A percentile compares a stretch with the other conserved stretches of the same genome.
These are phyloP conservation scores for Porogramme epimiltina DNA, from an alignment of 1,284 basidiomycete species.

Conservation along the genomic window DNA sequence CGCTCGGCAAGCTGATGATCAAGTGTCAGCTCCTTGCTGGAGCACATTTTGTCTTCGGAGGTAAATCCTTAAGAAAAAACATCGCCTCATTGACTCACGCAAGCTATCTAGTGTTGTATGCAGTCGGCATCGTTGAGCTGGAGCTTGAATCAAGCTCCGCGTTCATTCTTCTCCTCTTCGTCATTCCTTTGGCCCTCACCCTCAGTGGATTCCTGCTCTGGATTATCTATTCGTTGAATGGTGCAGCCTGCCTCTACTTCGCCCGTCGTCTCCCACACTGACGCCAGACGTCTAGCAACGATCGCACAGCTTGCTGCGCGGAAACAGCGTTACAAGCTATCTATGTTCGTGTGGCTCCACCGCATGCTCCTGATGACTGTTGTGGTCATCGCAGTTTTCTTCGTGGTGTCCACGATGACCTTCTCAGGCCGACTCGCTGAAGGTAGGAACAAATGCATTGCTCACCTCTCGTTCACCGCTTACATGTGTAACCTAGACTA, in stretches of 20 bases:
- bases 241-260: not conserved
- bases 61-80: constrained; percentile 40
- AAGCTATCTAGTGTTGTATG: constrained; percentile 82
- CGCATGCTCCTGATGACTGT: constrained; percentile 87
- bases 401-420: constrained; percentile 88
- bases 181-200: constrained; percentile 93
- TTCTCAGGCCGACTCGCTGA: constrained; percentile 91
- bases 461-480: not conserved
- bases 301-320: constrained; percentile 82
- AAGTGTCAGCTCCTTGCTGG: constrained; percentile 77
- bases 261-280: not conserved
- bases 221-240: constrained; percentile 91
- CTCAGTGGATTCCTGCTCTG: constrained; percentile 94
- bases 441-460: constrained; percentile 59
- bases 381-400: constrained; percentile 85
- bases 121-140: constrained; percentile 90
- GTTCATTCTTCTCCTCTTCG: constrained; percentile 78
- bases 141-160: constrained; percentile 88
- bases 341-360: constrained; percentile 86
- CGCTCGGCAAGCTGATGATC: constrained; percentile 78
- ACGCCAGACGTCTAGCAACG: constrained; percentile 54
- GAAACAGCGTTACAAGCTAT: constrained; percentile 86
- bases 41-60: constrained; percentile 93
- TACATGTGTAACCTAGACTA: constrained; percentile 61
- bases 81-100: no score